Evolutionary conservation across 129 eudicot genomes (phyloP), one percentile per base, ranked within the genome.

Genomic region (Centella asiatica): DNA sequence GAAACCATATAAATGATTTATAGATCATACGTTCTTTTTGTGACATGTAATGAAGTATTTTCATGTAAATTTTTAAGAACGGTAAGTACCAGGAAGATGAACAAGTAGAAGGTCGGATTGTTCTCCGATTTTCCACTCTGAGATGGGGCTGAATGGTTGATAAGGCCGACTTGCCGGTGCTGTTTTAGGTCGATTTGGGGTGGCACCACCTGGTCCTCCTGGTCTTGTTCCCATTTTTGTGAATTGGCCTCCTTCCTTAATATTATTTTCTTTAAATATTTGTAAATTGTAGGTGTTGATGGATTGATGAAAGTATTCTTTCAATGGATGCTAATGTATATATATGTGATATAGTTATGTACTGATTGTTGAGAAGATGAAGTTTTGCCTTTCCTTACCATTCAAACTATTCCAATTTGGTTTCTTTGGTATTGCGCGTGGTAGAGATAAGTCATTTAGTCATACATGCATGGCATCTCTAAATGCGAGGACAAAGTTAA

Each of bases 121-220:
- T 57, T 59, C 76, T 31, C 78, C 88, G 60, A 76, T 80, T 47
- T 78, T 75, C 90, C 95, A 80, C 69, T 89, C 88, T 27, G 71
- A 74, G 45, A 13, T 57, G 45, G 97, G 97, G 60, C 62, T 78
- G 72, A 82, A 83, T 29, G 76, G 80, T 76, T 80, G 88, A 19
- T 77, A 76, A 15, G 74, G 66, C 10, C 74, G 81, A 27, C 75
- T 68, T 0, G 12, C 49, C 5, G n/a, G 52, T 37, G 66, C 51
- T 34, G 44, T 44, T 15, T 48, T 65, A 74, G 39, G 4, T 34
- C 32, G 57, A 49, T 49, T 49, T 28, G 25, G 73, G 72, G 50
- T 5, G 65, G 3, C 77, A 48, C 70, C 76, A 34, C 80, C 78
- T 7, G 80, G 65, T 45, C 74, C 59, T 58, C 78, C 61, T 22